Percentiles rank a stretch among this genome's conserved stretches.
Conservation (phyloP, 805 yeast species). For the Ogataea neopini region DNA sequence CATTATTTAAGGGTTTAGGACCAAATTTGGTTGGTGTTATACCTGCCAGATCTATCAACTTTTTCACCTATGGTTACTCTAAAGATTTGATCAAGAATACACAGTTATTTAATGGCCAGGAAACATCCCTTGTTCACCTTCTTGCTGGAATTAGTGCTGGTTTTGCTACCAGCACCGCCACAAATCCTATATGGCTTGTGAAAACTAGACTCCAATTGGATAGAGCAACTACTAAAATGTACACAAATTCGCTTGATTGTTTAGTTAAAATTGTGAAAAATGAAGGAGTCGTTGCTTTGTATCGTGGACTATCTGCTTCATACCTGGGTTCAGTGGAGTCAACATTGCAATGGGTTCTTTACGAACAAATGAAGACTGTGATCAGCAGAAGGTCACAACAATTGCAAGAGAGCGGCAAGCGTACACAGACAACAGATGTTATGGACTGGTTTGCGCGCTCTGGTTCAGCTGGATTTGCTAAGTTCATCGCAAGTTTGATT, state of each 20-base stretch:
- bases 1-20: conserved; percentile 92
- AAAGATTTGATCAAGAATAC: conserved; percentile 66
- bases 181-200: conserved; percentile 97
- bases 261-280: conserved; percentile 60
- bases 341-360: conserved; percentile 93
- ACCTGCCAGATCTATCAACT: conserved; percentile 96
- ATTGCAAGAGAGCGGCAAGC: conserved; percentile 36
- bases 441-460: conserved; percentile 94
- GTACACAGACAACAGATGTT: conserved; percentile 57
- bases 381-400: conserved; percentile 53
- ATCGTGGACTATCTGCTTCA: conserved; percentile 91
- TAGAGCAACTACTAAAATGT: conserved; percentile 60
- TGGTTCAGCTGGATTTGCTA: conserved; percentile 97
- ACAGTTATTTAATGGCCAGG: conserved; percentile 70
- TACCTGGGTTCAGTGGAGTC: conserved; percentile 92
- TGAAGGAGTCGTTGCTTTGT: conserved; percentile 82
- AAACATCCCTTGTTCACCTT: conserved; percentile 83
- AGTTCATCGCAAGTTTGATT: conserved; percentile 85
- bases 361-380: conserved; percentile 86
- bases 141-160: conserved; percentile 91
- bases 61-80: conserved; percentile 94
- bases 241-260: conserved; percentile 87
- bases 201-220: conserved; percentile 94
- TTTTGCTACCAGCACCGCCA: conserved; percentile 89
- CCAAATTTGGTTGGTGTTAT: conserved; percentile 97